Base-by-base conservation (phyloP, 1,139 yeast genomes). In the Sugiyamaella sp. region DNA sequence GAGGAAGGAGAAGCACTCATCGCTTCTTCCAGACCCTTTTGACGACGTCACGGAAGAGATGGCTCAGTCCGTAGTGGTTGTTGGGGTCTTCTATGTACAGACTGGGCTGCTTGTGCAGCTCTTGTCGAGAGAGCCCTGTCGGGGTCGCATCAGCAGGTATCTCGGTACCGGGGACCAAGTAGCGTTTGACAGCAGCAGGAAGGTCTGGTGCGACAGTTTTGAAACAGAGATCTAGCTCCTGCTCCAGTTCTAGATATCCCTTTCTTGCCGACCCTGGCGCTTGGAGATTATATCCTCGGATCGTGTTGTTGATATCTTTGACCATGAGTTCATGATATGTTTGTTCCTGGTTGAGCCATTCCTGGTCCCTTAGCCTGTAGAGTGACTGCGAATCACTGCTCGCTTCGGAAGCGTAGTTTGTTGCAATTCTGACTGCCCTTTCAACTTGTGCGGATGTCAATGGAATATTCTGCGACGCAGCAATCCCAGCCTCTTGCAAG, bases 261-360 rank as follows among this genome's bases (percentile, higher is more conserved):
- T 84, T 84, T 57, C 91, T 89, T 0, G 95, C 81, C 1, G 83
- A 76, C 21, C 85, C 71, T 0, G 97, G 97, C 1, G 95, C 88
- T 64, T 87, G 95, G 25, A 89, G 68, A 62, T 89, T 89, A 66
- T 89, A 89, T 17, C 86, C 80, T 21, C 96, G 72, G 19, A 89
- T 78, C 1, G 76, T 73, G 51, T 74, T 77, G 67, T 89, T 89
- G 46, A 89, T 68, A 2, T 73, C 65, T 12, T 71, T 72, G 5
- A 86, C 64, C 52, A 80, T 75, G 4, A 76, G 74, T 0, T 68
- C 63, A 33, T 82, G 73, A 60, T 78, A 83, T 16, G 61, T 61
- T 19, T 59, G 52, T 42, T 79, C 71, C 2, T 64, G 63, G 0
- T 48, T 32, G 52, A 74, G 74, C 83, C 84, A 81, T n/a, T 63